Percentiles rank a stretch among this genome's conserved stretches.
These are phyloP conservation scores for Bipolaris sorokiniana DNA, from an alignment of 2,329 filamentous ascomycete species.

Conservation along the genomic window DNA sequence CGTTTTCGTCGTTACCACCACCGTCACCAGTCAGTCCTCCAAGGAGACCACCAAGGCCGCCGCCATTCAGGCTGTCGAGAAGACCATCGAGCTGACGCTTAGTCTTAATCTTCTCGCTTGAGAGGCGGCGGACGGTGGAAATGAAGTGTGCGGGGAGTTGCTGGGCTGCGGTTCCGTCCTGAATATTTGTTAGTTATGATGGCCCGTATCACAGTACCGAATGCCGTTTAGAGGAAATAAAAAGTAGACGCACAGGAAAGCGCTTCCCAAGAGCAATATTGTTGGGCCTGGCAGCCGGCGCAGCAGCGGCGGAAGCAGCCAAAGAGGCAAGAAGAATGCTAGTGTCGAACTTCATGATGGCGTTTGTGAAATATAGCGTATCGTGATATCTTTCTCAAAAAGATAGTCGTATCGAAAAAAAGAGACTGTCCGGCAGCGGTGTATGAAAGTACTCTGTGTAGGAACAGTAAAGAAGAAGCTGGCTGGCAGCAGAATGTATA, in stretches of 20 bases:
- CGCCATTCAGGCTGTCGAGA: slow-evolving; percentile 21
- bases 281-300: slow-evolving; percentile 27
- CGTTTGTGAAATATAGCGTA: neutral
- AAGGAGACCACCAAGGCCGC: slow-evolving; percentile 9
- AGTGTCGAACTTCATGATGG: slow-evolving; percentile 41
- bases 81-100: slow-evolving; percentile 40
- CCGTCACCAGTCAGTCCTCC: slow-evolving; percentile 7
- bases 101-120: slow-evolving; percentile 27
- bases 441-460: slow-evolving; percentile 11
- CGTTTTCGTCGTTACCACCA: neutral
- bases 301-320: slow-evolving; percentile 36
- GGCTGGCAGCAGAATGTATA: slow-evolving; percentile 36
- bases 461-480: slow-evolving; percentile 18
- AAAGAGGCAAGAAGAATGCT: slow-evolving; percentile 35
- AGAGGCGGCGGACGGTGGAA: slow-evolving; percentile 27
- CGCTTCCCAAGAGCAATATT: slow-evolving; percentile 24
- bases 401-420: slow-evolving; percentile 3
- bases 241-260: slow-evolving; percentile 31
- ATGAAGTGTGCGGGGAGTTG: slow-evolving; percentile 36
- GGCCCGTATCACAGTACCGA: no score
- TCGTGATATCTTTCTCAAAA: neutral
- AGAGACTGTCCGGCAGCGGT: slow-evolving; percentile 38
- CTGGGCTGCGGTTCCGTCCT: slow-evolving; percentile 25
- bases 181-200: neutral
- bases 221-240: neutral